These are phyloP conservation scores for Plasmodium cynomolgi DNA, from an alignment of 169 alveolate species.

Conservation along the genomic window DNA sequence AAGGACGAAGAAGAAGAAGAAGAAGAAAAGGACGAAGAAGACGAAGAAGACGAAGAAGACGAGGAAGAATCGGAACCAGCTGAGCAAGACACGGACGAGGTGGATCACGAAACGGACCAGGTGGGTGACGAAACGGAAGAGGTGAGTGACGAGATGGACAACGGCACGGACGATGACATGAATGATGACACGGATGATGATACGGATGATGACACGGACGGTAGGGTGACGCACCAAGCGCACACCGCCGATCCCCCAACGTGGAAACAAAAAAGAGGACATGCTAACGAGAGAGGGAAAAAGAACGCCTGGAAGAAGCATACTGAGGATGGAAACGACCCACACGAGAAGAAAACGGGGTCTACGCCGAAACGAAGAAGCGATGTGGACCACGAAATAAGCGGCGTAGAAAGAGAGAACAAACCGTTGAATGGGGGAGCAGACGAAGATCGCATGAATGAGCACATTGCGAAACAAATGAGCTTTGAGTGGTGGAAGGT, in stretches of 20 bases:
- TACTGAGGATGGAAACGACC: neutral
- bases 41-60: constrained; percentile 13
- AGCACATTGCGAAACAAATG: constrained; percentile 46
- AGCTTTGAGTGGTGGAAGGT: constrained; percentile 71
- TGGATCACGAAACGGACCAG: neutral
- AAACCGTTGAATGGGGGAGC: neutral
- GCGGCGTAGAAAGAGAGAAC: neutral
- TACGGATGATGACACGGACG: neutral
- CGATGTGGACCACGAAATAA: neutral
- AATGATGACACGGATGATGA: neutral
- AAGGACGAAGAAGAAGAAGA: constrained; percentile 2
- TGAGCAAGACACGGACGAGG: constrained; percentile 15
- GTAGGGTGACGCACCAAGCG: neutral
- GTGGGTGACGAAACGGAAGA: constrained; percentile 4
- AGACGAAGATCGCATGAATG: constrained; percentile 19
- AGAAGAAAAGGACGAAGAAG: constrained; percentile 4
- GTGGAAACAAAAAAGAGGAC: neutral
- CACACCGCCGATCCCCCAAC: neutral
- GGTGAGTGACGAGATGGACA: neutral
- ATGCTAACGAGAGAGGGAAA: neutral
- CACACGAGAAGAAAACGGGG: neutral
- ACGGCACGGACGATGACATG: neutral
- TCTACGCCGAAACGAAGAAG: neutral
- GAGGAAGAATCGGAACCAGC: constrained; percentile 12
- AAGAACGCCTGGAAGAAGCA: neutral